Conservation (phyloP, 2,329 filamentous ascomycete genomes). For the Xylogone sp. region DNA sequence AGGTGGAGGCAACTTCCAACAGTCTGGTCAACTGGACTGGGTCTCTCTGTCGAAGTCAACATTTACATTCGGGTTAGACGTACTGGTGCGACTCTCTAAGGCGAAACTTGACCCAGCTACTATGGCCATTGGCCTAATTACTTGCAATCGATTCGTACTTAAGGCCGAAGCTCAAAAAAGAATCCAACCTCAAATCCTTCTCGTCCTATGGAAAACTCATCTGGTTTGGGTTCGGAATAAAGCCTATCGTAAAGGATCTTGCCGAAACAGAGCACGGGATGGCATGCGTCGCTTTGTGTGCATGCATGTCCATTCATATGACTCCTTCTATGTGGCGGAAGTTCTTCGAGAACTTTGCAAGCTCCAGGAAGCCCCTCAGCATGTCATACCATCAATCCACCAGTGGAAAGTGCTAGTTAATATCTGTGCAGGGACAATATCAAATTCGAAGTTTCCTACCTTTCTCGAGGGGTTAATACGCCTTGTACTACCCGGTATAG, state of each 20-base stretch:
- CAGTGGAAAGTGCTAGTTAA: constrained; percentile 9
- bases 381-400: constrained; percentile 10
- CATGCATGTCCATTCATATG: constrained; percentile 11
- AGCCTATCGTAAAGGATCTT: constrained; percentile 13
- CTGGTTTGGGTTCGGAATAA: constrained; percentile 21
- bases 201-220: constrained; percentile 11
- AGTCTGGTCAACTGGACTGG: constrained; percentile 18
- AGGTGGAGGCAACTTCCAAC: background rate
- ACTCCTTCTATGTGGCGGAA: background rate
- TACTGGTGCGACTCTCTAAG: constrained; percentile 12
- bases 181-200: constrained; percentile 8
- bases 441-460: constrained; percentile 1
- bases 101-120: constrained; percentile 15
- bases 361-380: constrained; percentile 1
- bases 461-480: background rate
- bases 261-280: constrained; percentile 16
- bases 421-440: constrained; percentile 9
- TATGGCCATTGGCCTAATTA: constrained; percentile 9
- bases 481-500: too few species aligned
- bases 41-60: constrained; percentile 9
- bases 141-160: constrained; percentile 1
- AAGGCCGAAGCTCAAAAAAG: constrained; percentile 3
- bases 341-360: constrained; percentile 5
- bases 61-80: constrained; percentile 9
- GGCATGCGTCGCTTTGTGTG: constrained; percentile 12